phyloP scores from a whole-genome alignment of 2,329 filamentous ascomycete genomes.

The Botryosphaeria agaves region DNA sequence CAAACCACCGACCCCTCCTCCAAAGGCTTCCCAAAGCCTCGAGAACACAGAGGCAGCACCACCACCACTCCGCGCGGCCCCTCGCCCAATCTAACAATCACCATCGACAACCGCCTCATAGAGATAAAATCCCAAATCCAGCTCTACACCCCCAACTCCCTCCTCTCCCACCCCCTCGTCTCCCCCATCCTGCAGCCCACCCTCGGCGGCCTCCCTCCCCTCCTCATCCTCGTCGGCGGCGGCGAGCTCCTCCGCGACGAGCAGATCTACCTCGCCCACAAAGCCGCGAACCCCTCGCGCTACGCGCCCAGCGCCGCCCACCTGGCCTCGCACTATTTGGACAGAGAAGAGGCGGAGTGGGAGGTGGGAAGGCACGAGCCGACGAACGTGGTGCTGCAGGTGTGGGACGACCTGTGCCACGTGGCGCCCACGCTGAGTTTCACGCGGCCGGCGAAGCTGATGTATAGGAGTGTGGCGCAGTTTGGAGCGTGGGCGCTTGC shows the following conservation, averaged over 20 bases:
- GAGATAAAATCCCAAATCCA: slow-evolving; percentile 86
- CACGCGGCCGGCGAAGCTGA: slow-evolving; percentile 86
- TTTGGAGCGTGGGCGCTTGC: slow-evolving; percentile 88
- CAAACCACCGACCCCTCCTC: background rate
- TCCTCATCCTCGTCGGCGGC: slow-evolving; percentile 74
- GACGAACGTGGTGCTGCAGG: slow-evolving; percentile 83
- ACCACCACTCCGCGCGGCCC: background rate
- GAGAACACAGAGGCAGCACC: background rate
- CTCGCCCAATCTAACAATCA: slow-evolving; percentile 37
- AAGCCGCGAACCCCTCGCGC: slow-evolving; percentile 65
- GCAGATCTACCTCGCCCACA: slow-evolving; percentile 89
- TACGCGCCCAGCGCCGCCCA: slow-evolving; percentile 42
- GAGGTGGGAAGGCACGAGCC: slow-evolving; percentile 54
- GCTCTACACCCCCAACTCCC: slow-evolving; percentile 67
- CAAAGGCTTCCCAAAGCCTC: background rate
- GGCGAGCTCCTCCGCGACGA: slow-evolving; percentile 84
- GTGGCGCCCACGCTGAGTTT: slow-evolving; percentile 88
- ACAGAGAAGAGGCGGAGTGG: slow-evolving; percentile 36
- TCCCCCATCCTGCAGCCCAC: slow-evolving; percentile 79
- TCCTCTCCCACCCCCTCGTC: slow-evolving; percentile 74
- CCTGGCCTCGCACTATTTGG: background rate
- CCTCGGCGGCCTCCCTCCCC: slow-evolving; percentile 72
- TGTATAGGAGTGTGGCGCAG: slow-evolving; percentile 84
- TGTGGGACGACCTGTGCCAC: slow-evolving; percentile 93
- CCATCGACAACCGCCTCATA: slow-evolving; percentile 52